These are phyloP conservation scores for Tilletiaria anomala DNA, from an alignment of 1,284 basidiomycete species.

Conservation along the genomic window DNA sequence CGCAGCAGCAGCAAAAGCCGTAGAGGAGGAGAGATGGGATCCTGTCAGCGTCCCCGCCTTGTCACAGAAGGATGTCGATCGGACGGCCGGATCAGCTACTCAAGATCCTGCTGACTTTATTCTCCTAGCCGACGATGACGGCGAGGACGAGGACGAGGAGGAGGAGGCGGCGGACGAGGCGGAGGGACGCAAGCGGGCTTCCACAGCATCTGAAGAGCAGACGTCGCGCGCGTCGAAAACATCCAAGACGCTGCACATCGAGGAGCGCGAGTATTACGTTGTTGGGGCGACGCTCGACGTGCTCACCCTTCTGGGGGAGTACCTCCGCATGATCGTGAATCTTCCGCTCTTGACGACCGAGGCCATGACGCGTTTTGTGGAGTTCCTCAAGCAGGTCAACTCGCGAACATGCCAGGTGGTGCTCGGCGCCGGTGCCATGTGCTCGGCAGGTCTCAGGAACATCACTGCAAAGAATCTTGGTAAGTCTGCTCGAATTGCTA, in stretches of 20 bases:
- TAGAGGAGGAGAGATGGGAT: conserved; percentile 80
- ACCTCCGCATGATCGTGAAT: conserved; percentile 75
- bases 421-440: conserved; percentile 91
- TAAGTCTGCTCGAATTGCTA: conserved; percentile 7
- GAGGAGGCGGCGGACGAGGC: too few species aligned
- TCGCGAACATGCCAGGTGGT: conserved; percentile 97
- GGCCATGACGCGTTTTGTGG: conserved; percentile 79
- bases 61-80: conserved; percentile 57
- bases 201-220: not conserved
- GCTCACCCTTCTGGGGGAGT: conserved; percentile 64
- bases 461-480: conserved; percentile 91
- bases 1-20: conserved; percentile 66
- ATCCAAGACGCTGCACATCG: conserved; percentile 65
- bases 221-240: not conserved
- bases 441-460: conserved; percentile 89
- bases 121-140: too few species aligned
- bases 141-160: too few species aligned
- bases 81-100: conserved; percentile 47
- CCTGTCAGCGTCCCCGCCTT: conserved; percentile 57
- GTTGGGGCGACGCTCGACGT: conserved; percentile 49
- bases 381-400: conserved; percentile 82
- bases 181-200: not conserved
- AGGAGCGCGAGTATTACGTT: conserved; percentile 54
- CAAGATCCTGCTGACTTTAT: not conserved
- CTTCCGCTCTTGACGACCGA: conserved; percentile 79